A percentile compares a stretch with the other conserved stretches of the same genome.
phyloP scores from a whole-genome alignment of 805 yeast species.

The Torulaspora microellipsoides region DNA sequence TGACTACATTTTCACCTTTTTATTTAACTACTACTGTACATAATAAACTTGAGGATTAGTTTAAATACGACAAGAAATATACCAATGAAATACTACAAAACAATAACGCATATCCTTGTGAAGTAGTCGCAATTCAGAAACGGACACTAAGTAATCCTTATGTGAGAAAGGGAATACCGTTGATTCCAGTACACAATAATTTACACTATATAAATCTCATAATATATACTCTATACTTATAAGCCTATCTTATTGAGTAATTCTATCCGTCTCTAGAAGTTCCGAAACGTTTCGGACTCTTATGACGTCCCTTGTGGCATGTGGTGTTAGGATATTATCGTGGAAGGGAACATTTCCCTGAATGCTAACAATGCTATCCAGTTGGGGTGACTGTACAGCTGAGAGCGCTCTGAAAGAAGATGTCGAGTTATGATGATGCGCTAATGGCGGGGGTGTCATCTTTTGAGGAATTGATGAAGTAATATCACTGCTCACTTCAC shows the following conservation, averaged over 20 bases:
- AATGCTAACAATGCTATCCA: constrained; percentile 29
- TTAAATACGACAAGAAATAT: no score
- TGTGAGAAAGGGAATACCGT: no score
- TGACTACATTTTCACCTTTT: neutral
- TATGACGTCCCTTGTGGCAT: constrained; percentile 27
- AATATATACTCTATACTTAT: neutral
- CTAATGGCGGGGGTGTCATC: constrained; percentile 27
- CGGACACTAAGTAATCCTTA: no score
- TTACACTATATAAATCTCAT: neutral
- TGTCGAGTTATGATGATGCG: constrained; percentile 22
- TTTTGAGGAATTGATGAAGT: constrained; percentile 6
- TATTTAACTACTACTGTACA: constrained; percentile 1
- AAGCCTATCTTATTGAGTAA: constrained; percentile 25
- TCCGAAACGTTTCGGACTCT: constrained; percentile 25
- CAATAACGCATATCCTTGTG: no score
- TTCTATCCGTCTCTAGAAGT: constrained; percentile 30
- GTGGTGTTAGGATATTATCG: constrained; percentile 30
- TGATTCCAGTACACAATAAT: no score
- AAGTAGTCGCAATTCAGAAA: no score
- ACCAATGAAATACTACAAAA: no score
- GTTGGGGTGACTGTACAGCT: constrained; percentile 23
- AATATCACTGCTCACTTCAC: constrained; percentile 4
- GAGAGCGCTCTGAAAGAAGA: constrained; percentile 12
- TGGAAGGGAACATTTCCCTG: constrained; percentile 31
- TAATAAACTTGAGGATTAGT: neutral